phyloP scores from a whole-genome alignment of 2,329 filamentous ascomycete genomes.

The Fusarium sp. region DNA sequence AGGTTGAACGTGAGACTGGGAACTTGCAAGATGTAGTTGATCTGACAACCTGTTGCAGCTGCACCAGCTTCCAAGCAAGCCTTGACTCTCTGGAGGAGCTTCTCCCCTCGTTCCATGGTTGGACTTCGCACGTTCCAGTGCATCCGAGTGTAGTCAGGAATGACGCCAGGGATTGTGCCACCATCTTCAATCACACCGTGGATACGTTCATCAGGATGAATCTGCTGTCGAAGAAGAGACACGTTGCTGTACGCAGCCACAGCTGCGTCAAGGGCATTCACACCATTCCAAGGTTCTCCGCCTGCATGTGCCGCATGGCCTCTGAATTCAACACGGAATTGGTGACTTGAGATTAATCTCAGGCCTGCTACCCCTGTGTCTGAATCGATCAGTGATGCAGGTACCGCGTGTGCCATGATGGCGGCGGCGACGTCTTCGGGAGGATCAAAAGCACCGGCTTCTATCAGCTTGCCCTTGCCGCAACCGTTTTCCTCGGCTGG shows the following conservation, averaged over 20 bases:
- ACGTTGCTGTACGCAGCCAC: constrained; percentile 31
- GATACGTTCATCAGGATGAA: constrained; percentile 35
- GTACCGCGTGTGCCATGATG: constrained; percentile 41
- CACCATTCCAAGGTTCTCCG: constrained; percentile 33
- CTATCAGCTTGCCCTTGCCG: constrained; percentile 60
- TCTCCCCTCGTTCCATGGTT: background rate
- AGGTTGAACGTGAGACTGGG: too few species aligned
- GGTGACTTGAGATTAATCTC: constrained; percentile 24
- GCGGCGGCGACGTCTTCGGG: constrained; percentile 41
- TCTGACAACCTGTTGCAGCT: background rate
- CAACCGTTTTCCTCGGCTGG: constrained; percentile 65
- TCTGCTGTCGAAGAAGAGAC: constrained; percentile 37
- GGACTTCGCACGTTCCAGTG: background rate
- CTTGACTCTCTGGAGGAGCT: background rate
- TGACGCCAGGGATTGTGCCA: background rate
- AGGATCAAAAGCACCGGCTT: constrained; percentile 55
- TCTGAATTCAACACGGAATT: constrained; percentile 18
- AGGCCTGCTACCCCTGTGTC: constrained; percentile 13
- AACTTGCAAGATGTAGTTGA: background rate
- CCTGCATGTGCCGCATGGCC: constrained; percentile 30
- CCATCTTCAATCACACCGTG: constrained; percentile 36
- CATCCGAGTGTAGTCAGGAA: background rate
- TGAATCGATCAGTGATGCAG: background rate
- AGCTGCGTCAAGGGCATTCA: constrained; percentile 36
- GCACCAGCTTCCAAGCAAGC: background rate